Conservation (phyloP, 371 early-diverging fungal species). For the Mucor circinelloides region DNA sequence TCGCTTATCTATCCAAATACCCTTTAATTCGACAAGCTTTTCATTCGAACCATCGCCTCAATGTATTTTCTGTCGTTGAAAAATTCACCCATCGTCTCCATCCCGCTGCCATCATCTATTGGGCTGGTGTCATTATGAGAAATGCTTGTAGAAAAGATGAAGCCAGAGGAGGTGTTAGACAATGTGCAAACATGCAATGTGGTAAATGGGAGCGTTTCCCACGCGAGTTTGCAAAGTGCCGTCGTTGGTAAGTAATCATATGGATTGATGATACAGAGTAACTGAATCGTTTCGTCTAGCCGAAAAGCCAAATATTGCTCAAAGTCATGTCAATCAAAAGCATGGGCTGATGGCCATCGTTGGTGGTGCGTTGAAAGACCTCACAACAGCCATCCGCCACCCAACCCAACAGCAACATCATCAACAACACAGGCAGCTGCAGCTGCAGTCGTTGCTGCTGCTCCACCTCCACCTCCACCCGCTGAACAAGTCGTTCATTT, state of each 20-base stretch:
- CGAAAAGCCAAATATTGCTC: constrained; percentile 83
- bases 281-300: constrained; percentile 9
- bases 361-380: constrained; percentile 80
- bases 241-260: constrained; percentile 54
- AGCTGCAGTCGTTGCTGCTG: constrained; percentile 32
- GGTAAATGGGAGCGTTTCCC: constrained; percentile 76
- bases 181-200: constrained; percentile 77
- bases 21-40: constrained; percentile 66
- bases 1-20: constrained; percentile 86
- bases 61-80: constrained; percentile 79
- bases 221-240: constrained; percentile 83
- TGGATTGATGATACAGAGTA: not conserved
- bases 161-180: constrained; percentile 67
- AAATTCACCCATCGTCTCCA: constrained; percentile 71
- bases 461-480: constrained; percentile 33
- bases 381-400: constrained; percentile 29
- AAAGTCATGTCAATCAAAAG: constrained; percentile 73
- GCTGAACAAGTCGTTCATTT: constrained; percentile 40
- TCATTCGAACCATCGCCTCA: constrained; percentile 55
- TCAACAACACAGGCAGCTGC: constrained; percentile 38
- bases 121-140: constrained; percentile 84
- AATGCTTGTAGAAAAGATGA: constrained; percentile 82
- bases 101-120: constrained; percentile 70
- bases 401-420: constrained; percentile 31
- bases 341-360: constrained; percentile 80